These are phyloP conservation scores for Lentinula detonsa DNA, from an alignment of 768 basidiomycete species.

Conservation along the genomic window DNA sequence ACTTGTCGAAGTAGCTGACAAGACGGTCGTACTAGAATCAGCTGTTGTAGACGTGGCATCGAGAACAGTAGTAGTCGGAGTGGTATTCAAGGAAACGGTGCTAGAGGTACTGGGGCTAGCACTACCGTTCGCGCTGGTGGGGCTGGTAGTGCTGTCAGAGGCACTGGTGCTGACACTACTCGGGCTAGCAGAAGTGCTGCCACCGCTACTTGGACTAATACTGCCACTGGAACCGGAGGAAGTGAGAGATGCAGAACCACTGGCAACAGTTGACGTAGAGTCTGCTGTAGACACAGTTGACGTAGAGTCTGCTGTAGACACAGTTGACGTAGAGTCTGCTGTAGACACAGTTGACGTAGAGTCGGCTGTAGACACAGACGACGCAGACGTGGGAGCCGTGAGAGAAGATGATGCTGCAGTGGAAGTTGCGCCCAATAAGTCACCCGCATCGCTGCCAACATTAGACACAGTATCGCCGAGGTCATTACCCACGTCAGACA, in stretches of 20 bases:
- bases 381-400: not conserved
- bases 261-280: not conserved
- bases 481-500: not conserved
- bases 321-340: not conserved
- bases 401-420: not conserved
- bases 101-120: not conserved
- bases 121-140: not conserved
- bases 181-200: not conserved
- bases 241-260: not conserved
- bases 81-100: conserved; percentile 9
- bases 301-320: not conserved
- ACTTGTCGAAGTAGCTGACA: conserved; percentile 1
- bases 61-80: conserved; percentile 16
- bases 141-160: not conserved
- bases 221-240: not conserved
- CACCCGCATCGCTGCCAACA: not conserved
- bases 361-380: not conserved
- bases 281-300: not conserved
- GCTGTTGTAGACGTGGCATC: conserved; percentile 12
- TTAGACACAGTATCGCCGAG: not conserved
- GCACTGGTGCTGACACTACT: not conserved
- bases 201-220: not conserved
- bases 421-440: not conserved
- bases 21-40: not conserved
- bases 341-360: not conserved